phyloP scores from a whole-genome alignment of 306 rosid species.

The Parietaria judaica region DNA sequence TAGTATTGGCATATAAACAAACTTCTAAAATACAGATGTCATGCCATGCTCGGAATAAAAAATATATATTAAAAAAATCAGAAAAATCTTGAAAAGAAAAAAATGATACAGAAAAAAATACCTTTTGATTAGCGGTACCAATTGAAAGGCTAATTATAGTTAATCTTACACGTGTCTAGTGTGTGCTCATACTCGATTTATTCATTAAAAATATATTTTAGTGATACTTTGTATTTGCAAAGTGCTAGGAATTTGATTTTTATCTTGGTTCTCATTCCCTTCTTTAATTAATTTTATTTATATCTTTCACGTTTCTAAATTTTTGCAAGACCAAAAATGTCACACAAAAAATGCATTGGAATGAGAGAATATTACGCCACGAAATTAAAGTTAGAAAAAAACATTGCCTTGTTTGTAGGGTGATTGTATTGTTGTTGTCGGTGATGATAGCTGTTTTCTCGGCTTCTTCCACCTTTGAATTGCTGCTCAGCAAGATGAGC shows the following conservation, averaged over 20 bases:
- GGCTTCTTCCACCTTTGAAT: too few species aligned
- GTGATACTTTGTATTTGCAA: slow-evolving; percentile 6
- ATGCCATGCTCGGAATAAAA: neutral
- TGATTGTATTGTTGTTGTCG: too few species aligned
- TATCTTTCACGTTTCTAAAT: neutral
- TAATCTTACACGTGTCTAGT: slow-evolving; percentile 3
- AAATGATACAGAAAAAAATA: neutral
- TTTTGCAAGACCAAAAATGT: slow-evolving; percentile 5
- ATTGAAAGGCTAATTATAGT: slow-evolving; percentile 2
- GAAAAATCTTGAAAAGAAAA: slow-evolving; percentile 8
- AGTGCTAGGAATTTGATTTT: slow-evolving; percentile 3
- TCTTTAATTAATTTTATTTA: neutral
- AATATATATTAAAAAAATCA: neutral
- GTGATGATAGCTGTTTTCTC: too few species aligned
- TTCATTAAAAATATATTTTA: neutral
- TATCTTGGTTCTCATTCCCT: too few species aligned
- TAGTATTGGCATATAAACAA: neutral
- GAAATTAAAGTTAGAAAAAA: neutral
- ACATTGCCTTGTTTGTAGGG: neutral
- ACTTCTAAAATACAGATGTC: neutral
- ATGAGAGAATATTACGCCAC: neutral
- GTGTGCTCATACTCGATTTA: neutral
- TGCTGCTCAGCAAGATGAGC: too few species aligned
- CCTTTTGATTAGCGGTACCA: slow-evolving; percentile 7
- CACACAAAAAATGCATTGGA: neutral